A percentile compares a stretch with the other conserved stretches of the same genome.
These are phyloP conservation scores for Paradendryphiella salina DNA, from an alignment of 2,329 filamentous ascomycete genomes.

Conservation along the genomic window DNA sequence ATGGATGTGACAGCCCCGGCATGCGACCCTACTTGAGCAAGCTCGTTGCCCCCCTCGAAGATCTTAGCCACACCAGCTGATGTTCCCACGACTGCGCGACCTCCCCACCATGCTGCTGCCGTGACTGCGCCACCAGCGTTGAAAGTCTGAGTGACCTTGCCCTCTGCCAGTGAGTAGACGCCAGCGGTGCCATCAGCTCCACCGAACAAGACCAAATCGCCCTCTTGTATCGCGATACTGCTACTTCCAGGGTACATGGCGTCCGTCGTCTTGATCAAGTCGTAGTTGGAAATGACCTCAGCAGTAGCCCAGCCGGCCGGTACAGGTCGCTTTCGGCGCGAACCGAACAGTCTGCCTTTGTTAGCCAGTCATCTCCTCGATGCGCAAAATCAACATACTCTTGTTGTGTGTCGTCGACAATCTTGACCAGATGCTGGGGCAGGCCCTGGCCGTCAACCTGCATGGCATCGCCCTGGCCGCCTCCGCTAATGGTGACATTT, in stretches of 20 bases:
- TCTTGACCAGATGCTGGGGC: conserved; percentile 69
- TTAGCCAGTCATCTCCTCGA: conserved; percentile 22
- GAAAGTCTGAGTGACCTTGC: conserved; percentile 72
- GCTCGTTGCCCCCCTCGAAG: conserved; percentile 70
- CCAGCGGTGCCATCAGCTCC: conserved; percentile 75
- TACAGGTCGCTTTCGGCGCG: conserved; percentile 83
- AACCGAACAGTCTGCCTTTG: conserved; percentile 72
- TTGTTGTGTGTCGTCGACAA: conserved; percentile 79
- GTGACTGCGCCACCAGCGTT: conserved; percentile 68
- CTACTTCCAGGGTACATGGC: conserved; percentile 63
- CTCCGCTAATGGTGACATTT: conserved; percentile 73
- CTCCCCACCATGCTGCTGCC: conserved; percentile 65
- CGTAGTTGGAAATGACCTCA: conserved; percentile 68
- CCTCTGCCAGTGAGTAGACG: conserved; percentile 76
- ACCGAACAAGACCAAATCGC: conserved; percentile 70
- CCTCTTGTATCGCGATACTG: conserved; percentile 61
- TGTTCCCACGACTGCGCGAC: conserved; percentile 72
- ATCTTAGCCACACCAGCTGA: conserved; percentile 78
- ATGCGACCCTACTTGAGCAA: conserved; percentile 75
- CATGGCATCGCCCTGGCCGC: conserved; percentile 74
- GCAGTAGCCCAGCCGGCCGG: conserved; percentile 82
- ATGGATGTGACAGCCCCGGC: conserved; percentile 78
- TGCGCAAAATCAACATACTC: conserved; percentile 58
- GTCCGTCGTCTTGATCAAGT: conserved; percentile 58
- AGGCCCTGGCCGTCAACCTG: conserved; percentile 82